A percentile compares a stretch with the other conserved stretches of the same genome.
These are phyloP conservation scores for Aspergillus arachidicola DNA, from an alignment of 2,329 filamentous ascomycete genomes.

Conservation along the genomic window DNA sequence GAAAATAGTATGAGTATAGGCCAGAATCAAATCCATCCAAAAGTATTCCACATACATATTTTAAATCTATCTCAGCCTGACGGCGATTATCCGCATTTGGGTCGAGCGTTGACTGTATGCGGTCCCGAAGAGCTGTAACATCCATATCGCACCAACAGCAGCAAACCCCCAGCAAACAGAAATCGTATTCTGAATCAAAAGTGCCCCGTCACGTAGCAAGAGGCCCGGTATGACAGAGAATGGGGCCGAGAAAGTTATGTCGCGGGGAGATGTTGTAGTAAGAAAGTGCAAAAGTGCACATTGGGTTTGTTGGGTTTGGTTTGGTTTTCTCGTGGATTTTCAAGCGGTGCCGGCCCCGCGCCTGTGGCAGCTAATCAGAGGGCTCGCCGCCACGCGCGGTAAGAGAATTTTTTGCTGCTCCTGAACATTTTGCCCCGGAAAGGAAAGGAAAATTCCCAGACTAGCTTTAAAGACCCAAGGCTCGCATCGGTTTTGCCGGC, in stretches of 20 bases:
- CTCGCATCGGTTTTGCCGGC: neutral
- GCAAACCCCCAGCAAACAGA: slow-evolving; percentile 34
- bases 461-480: neutral
- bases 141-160: slow-evolving; percentile 55
- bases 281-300: slow-evolving; percentile 19
- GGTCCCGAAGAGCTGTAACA: slow-evolving; percentile 61
- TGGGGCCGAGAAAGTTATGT: slow-evolving; percentile 8
- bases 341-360: slow-evolving; percentile 28
- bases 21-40: slow-evolving; percentile 11
- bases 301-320: slow-evolving; percentile 28
- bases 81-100: slow-evolving; percentile 63
- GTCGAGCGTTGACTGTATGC: slow-evolving; percentile 66
- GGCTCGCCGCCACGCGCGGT: slow-evolving; percentile 26
- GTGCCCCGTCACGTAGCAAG: slow-evolving; percentile 25
- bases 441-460: slow-evolving; percentile 3
- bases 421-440: slow-evolving; percentile 10
- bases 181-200: slow-evolving; percentile 29
- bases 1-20: slow-evolving; percentile 5
- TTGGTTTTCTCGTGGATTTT: slow-evolving; percentile 29
- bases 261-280: slow-evolving; percentile 15
- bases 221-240: slow-evolving; percentile 13
- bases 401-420: slow-evolving; percentile 23
- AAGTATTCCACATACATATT: slow-evolving; percentile 54
- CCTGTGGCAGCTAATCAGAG: slow-evolving; percentile 29
- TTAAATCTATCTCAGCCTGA: slow-evolving; percentile 66